Base-by-base conservation (phyloP, 495 filamentous ascomycete genomes). In the Podospora australis region DNA sequence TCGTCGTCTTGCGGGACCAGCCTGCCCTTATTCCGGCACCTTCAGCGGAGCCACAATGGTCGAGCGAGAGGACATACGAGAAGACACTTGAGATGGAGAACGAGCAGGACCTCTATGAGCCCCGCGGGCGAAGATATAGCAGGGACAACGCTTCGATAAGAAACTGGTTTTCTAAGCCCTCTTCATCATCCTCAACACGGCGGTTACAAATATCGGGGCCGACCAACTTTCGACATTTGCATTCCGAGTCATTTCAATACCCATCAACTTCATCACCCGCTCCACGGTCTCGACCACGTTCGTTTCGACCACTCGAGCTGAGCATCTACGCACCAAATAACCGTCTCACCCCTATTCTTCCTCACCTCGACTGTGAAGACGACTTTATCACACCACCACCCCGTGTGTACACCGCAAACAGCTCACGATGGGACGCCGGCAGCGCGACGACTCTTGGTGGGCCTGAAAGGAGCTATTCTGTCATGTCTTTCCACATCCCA, bases 221-320 rank as follows among this genome's bases (percentile, higher is more conserved):
- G 9, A 67, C 70, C 13, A 62, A 76, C 53, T 76, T 76, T 50
- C 71, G 72, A 30, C 72, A 76, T 55, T 52, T 76, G 20, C 60
- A 73, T 39, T 69, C 70, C 26, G 70, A 72, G 36, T 72, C 72
- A 0, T 72, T 73, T 46, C 71, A 71, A 42, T 65, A 68, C 41
- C 66, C 68, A 13, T 20, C 44, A 19, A 43, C 48, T 28, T 21
- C 52, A 16, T 4, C 54, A 48, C 29, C 58, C 39, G 20, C 50
- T 34, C 41, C 36, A 10, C 39, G 49, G 36, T 48, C 64, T 24
- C 66, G 61, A 32, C 65, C 66, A 30, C 54, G 62, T 19, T 64
- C 72, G 13, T 88, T 88, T 63, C 75, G 77, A 28, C 85, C 86
- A 9, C 71, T 92, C 29, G 79, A 91, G 65, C 72, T 94, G 41